These are phyloP conservation scores for Boletus rufocinnamomeus DNA, from an alignment of 768 basidiomycete genomes.

Conservation along the genomic window DNA sequence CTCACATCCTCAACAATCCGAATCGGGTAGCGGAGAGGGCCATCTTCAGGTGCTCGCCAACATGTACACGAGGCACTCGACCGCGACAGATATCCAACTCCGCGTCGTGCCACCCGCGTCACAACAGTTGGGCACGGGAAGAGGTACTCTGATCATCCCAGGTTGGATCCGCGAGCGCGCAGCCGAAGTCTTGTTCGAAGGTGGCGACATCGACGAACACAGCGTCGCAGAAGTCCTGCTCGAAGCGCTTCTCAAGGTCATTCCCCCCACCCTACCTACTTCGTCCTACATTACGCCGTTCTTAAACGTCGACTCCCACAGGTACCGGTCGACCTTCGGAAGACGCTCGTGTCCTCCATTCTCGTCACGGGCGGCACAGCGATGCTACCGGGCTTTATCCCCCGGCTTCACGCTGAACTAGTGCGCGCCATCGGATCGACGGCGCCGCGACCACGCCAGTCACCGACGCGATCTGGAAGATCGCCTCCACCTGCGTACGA, in stretches of 20 bases:
- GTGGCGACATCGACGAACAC: slow-evolving; percentile 84
- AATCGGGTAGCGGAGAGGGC: slow-evolving; percentile 22
- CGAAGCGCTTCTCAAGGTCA: slow-evolving; percentile 73
- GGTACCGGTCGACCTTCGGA: slow-evolving; percentile 90
- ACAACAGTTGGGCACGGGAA: slow-evolving; percentile 70
- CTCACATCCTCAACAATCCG: slow-evolving; percentile 43
- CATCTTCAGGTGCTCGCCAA: slow-evolving; percentile 62
- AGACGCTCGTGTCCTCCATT: slow-evolving; percentile 80
- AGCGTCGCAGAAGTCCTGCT: slow-evolving; percentile 83
- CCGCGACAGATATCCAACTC: slow-evolving; percentile 72
- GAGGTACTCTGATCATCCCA: slow-evolving; percentile 80
- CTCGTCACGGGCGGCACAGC: slow-evolving; percentile 87
- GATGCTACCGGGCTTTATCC: slow-evolving; percentile 91
- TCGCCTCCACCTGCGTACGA: slow-evolving; percentile 59
- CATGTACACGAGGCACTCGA: slow-evolving; percentile 76
- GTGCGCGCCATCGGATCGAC: slow-evolving; percentile 57
- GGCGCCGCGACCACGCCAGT: slow-evolving; percentile 34
- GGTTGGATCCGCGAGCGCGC: slow-evolving; percentile 95
- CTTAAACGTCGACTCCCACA: slow-evolving; percentile 33
- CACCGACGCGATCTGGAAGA: slow-evolving; percentile 38
- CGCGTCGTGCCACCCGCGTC: slow-evolving; percentile 65
- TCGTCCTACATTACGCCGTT: neutral
- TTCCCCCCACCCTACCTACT: neutral
- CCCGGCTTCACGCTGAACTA: slow-evolving; percentile 80
- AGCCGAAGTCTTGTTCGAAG: slow-evolving; percentile 88